Evolutionary conservation across 495 filamentous ascomycete species (phyloP).

Genomic region (Xylaria palmicola): DNA sequence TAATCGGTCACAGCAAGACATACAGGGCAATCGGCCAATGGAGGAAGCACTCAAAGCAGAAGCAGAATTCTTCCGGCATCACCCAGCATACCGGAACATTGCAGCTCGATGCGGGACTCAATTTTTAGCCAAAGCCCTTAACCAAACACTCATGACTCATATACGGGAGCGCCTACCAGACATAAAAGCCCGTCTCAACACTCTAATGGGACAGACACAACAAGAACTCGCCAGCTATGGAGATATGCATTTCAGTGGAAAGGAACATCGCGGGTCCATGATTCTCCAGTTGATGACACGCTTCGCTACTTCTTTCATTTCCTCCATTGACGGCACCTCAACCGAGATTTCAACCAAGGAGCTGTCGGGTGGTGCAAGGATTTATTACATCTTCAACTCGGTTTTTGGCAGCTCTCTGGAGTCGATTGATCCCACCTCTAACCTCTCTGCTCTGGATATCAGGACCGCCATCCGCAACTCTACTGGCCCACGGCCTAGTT

Average conservation of each 20-base stretch:
- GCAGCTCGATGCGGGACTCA: slow-evolving; percentile 91
- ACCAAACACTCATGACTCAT: slow-evolving; percentile 91
- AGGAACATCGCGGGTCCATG: slow-evolving; percentile 91
- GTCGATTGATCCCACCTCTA: slow-evolving; percentile 90
- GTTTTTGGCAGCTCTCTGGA: slow-evolving; percentile 97
- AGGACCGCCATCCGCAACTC: slow-evolving; percentile 98
- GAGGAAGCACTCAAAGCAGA: slow-evolving; percentile 87
- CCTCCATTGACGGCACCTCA: slow-evolving; percentile 96
- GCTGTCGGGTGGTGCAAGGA: slow-evolving; percentile 91
- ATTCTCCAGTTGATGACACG: slow-evolving; percentile 98
- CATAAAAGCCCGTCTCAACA: slow-evolving; percentile 97
- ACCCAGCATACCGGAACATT: slow-evolving; percentile 97
- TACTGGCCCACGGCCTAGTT: slow-evolving; percentile 88
- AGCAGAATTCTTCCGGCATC: slow-evolving; percentile 92
- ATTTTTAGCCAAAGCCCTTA: slow-evolving; percentile 91
- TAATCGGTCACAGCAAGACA: slow-evolving; percentile 97
- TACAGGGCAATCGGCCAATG: slow-evolving; percentile 89
- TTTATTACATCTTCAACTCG: slow-evolving; percentile 99
- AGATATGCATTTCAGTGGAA: slow-evolving; percentile 96
- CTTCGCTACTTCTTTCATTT: slow-evolving; percentile 96
- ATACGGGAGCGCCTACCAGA: slow-evolving; percentile 95
- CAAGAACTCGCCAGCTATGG: slow-evolving; percentile 98
- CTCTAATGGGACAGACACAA: slow-evolving; percentile 97
- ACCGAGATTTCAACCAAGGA: slow-evolving; percentile 99
- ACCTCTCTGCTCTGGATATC: slow-evolving; percentile 94